A percentile compares a stretch with the other conserved stretches of the same genome.
Conservation (phyloP, 2,329 filamentous ascomycete genomes). For the Pochonia chlamydosporia region DNA sequence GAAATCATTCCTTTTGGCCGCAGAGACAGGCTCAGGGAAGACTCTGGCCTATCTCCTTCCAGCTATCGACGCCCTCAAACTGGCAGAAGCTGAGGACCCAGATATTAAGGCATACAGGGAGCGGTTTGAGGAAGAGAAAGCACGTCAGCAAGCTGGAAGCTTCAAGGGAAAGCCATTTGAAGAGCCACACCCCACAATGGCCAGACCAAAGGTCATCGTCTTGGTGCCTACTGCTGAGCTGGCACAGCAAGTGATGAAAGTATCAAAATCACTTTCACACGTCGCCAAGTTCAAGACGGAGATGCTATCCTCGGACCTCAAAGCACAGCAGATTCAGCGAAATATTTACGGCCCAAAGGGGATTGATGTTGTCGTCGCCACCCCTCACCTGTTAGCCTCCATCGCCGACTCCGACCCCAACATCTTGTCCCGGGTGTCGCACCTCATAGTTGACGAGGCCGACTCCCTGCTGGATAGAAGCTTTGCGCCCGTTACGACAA, state of each 20-base stretch:
- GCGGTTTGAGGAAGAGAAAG: slow-evolving; percentile 48
- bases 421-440: slow-evolving; percentile 82
- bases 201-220: slow-evolving; percentile 75
- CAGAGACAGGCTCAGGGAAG: slow-evolving; percentile 96
- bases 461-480: slow-evolving; percentile 93
- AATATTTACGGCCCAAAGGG: slow-evolving; percentile 75
- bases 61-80: slow-evolving; percentile 77
- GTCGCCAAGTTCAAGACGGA: slow-evolving; percentile 81
- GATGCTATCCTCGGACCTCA: slow-evolving; percentile 72
- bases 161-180: slow-evolving; percentile 60
- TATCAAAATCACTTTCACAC: slow-evolving; percentile 80
- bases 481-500: slow-evolving; percentile 76
- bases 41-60: slow-evolving; percentile 90
- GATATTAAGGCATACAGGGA: slow-evolving; percentile 53
- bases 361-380: slow-evolving; percentile 80
- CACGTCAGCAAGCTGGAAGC: slow-evolving; percentile 46
- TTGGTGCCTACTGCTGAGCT: slow-evolving; percentile 90
- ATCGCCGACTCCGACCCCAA: slow-evolving; percentile 89
- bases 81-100: slow-evolving; percentile 57
- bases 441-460: slow-evolving; percentile 90
- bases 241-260: slow-evolving; percentile 75
- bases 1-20: slow-evolving; percentile 69
- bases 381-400: slow-evolving; percentile 81
- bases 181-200: slow-evolving; percentile 66
- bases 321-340: slow-evolving; percentile 73